Base-by-base conservation (phyloP, 176 grass and related monocot genomes). In the Ananas comosus region DNA sequence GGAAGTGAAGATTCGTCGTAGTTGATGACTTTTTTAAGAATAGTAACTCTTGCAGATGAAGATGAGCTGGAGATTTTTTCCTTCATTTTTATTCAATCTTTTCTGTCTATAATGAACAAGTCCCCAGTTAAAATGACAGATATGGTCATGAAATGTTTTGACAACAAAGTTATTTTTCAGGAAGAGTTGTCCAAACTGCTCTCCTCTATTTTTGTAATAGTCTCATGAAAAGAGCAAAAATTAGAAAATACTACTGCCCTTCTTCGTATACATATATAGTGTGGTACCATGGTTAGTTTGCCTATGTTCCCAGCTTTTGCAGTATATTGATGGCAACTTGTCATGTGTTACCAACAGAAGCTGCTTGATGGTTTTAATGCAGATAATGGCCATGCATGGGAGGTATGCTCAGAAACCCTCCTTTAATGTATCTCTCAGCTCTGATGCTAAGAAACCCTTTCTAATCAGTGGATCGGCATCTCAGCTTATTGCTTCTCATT, bases 331-430 rank as follows among this genome's bases (percentile, higher is more conserved):
- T 70, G 65, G 69, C 57, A 28, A 71, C 51, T 78, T 13, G 77
- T 84, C 85, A 71, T 27, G 53, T 81, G 6, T 65, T 49, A 13
- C 49, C 64, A 71, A 49, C 10, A 79, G 67, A 58, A 72, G 10
- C 73, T 57, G 68, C 11, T 29, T 21, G 71, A 42, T 58, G 79
- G 53, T 77, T 51, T 47, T 25, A 28, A 49, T 23, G 54, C 74
- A 73, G 9, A 56, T 66, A 12, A 56, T 47, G 27, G 12, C 53
- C 27, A 66, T 73, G 69, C 27, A 66, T 73, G 69, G 49, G 73
- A 56, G 27, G 50, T 14, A 73, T 12, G 66, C 47, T 67, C 72
- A 51, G 47, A 63, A 42, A 42, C 33, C 33, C 33, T 57, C 53
- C n/a, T 57, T 17, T 57, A 17, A 12, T 12, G 12, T 48, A 3